Base-by-base conservation (phyloP, 148 eudicot genomes). In the Nepenthes gracilis region DNA sequence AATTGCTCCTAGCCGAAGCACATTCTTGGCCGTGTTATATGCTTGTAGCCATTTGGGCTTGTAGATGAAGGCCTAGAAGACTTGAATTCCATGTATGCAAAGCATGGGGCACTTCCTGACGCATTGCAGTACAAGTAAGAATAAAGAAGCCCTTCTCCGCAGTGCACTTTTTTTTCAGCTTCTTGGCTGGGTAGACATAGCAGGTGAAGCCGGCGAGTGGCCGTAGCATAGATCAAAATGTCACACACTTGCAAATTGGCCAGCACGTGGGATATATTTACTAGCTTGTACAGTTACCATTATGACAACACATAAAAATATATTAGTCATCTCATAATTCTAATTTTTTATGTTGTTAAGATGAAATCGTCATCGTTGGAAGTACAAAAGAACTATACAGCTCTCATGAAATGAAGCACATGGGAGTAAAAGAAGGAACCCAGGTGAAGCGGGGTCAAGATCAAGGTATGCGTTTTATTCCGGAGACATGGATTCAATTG, bases 31-130 rank as follows among this genome's bases (percentile, higher is more conserved):
- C 4, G 32, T 79, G 64, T 64, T 84, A 45, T 70, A 84, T 15
- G 86, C 86, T 12, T 84, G 86, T 64, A 84, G 86, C 58, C 90
- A 84, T 77, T 66, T 1, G 90, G 86, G n/a, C 74, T 81, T 15
- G 75, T 84, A 7, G 80, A 81, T 61, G 69, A 74, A 70, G 90
- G 86, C 13, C 84, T 84, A 6, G 75, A 74, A 36, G 35, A 72
- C 58, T 58, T 84, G 35, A 67, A 74, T 40, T 72, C 82, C 1
- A 84, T 84, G 90, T 59, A 65, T 47, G 38, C 54, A 13, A 59
- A 56, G 35, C 11, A 81, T 35, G 79, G 76, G 11, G 61, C 81
- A 12, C 43, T 43, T 36, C 90, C 90, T 23, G 75, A 76, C 54
- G 68, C 80, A 10, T 74, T 63, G 69, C 90, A 84, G 58, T 74